Conservation (phyloP, 78 protist genomes). For the Protostelium mycophagum region DNA sequence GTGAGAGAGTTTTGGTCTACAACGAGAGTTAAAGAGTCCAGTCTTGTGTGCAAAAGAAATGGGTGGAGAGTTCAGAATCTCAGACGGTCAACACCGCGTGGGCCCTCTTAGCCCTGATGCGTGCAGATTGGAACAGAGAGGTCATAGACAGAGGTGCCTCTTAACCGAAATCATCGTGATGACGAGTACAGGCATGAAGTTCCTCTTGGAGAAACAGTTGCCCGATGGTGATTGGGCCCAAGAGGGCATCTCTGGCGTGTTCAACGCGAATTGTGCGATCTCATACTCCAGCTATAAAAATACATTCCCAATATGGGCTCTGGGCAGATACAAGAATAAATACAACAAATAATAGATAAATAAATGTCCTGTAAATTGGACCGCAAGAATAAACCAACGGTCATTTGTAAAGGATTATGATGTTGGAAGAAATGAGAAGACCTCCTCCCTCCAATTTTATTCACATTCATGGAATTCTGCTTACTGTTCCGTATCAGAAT, state of each 20-base stretch:
- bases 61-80: slow-evolving; percentile 41
- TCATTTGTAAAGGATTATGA: too few species aligned
- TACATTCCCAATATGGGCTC: slow-evolving; percentile 91
- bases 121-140: slow-evolving; percentile 55
- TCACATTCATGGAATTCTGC: too few species aligned
- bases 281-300: slow-evolving; percentile 82
- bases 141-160: slow-evolving; percentile 49
- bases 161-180: background rate
- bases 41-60: slow-evolving; percentile 67
- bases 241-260: slow-evolving; percentile 87
- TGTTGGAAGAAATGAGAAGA: too few species aligned
- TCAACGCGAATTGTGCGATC: slow-evolving; percentile 90
- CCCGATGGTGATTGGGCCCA: slow-evolving; percentile 87
- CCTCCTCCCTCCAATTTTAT: too few species aligned
- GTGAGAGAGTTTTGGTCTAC: background rate
- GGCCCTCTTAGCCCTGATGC: slow-evolving; percentile 83
- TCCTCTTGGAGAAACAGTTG: slow-evolving; percentile 25
- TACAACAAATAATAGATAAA: too few species aligned
- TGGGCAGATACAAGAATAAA: slow-evolving; percentile 62
- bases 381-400: too few species aligned
- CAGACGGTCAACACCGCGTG: slow-evolving; percentile 87
- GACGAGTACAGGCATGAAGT: background rate
- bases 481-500: too few species aligned
- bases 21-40: background rate
- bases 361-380: too few species aligned